phyloP scores from a whole-genome alignment of 2,329 filamentous ascomycete species.

The Colletotrichum sp. region DNA sequence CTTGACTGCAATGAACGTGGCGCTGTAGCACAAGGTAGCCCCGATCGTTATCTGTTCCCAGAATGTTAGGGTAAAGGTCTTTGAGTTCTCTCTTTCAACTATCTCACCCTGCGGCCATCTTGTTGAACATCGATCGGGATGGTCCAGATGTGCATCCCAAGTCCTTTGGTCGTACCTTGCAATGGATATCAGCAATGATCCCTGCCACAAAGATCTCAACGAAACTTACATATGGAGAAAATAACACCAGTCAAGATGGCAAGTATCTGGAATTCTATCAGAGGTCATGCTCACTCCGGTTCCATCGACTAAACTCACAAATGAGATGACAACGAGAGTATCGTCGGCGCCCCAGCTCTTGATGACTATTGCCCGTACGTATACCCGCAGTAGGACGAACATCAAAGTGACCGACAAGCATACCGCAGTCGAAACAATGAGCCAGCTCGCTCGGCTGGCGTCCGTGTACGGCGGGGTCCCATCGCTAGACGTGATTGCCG shows the following conservation, averaged over 20 bases:
- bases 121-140: neutral
- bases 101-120: neutral
- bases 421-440: neutral
- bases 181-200: neutral
- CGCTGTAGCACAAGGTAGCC: slow-evolving; percentile 3
- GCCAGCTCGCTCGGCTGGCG: neutral
- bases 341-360: slow-evolving; percentile 16
- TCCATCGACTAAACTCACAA: neutral
- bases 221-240: neutral
- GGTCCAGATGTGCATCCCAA: neutral
- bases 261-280: neutral
- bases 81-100: neutral
- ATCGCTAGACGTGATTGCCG: neutral
- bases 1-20: slow-evolving; percentile 6
- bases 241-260: neutral
- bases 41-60: neutral
- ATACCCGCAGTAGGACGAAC: neutral
- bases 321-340: neutral
- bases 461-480: neutral
- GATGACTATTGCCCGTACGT: neutral
- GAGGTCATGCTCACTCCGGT: neutral
- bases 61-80: neutral
- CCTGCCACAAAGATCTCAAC: too few relatives aligned
- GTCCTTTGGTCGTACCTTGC: neutral
- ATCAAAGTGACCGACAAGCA: neutral